Evolutionary conservation across 768 basidiomycete genomes (phyloP), one percentile per base, ranked within the genome.

Genomic region (Mycena floridula): DNA sequence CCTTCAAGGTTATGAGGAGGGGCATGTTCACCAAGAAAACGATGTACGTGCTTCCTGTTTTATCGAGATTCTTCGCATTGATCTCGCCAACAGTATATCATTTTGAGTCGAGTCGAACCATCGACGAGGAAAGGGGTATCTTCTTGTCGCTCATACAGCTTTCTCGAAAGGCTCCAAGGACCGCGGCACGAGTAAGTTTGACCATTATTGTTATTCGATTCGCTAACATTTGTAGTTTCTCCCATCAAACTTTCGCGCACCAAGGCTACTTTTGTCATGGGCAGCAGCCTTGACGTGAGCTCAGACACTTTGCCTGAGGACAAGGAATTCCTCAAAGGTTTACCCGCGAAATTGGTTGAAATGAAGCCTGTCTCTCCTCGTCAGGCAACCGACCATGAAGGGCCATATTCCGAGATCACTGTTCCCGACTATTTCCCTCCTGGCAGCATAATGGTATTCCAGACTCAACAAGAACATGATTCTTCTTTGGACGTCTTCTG

Each of bases 1-100:
- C 3, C 67, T 90, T n/a, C 81, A 74, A 2, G 87, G 81, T 0
- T 97, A 77, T 50, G 79, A 82, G 47, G 96, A 99, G 62, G 95
- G 92, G 0, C 91, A 97, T 66, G 90, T 98, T 8, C 94, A 94
- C 56, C 92, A 97, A 61, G 96, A 98, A 61, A 92, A 89, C 50
- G 83, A 97, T 60, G 94, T 89, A 60, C 65, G 87, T 79, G 21
- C 15, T 21, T 39, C 28, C 22, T 43, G 22, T 23, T 44, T 43
- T 15, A 28, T 16, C 16, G 12, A 7, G 16, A 25, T 45, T 16
- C 20, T 40, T 22, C 18, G 25, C 26, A 1, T 3, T 20, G 42
- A 21, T 25, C 25, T 24, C 25, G 36, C 36, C 8, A 38, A 2
- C 59, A 97, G 92, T 98, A 99, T 64, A 95, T 98, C 51, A 78